These are phyloP conservation scores for Oehlia diaphana DNA, from an alignment of 192 early-diverging fungal species.

Conservation along the genomic window DNA sequence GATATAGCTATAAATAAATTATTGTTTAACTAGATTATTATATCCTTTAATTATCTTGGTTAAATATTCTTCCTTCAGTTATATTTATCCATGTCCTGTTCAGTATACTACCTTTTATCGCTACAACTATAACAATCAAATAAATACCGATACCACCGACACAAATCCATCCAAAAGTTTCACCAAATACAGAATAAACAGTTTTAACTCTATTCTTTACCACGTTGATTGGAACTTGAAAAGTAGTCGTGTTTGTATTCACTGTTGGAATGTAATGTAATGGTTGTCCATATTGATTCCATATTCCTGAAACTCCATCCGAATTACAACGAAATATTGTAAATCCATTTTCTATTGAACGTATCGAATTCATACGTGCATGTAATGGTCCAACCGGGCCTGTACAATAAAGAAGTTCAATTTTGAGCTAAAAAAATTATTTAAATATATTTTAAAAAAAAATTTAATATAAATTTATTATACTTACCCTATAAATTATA, in stretches of 20 bases:
- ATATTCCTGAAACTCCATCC: conserved; percentile 45
- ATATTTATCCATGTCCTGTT: too few species aligned
- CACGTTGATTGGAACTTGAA: conserved; percentile 44
- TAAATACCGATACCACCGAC: not conserved
- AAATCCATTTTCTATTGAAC: conserved; percentile 50
- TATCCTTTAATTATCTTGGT: too few species aligned
- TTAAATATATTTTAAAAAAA: too few species aligned
- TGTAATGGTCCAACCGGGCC: conserved; percentile 46
- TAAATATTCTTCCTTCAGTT: too few species aligned
- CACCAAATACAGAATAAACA: conserved; percentile 8
- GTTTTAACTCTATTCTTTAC: conserved; percentile 35
- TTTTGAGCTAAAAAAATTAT: not conserved
- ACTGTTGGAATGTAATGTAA: conserved; percentile 48
- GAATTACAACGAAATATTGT: conserved; percentile 45
- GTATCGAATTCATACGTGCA: conserved; percentile 36
- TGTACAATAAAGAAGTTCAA: not conserved
- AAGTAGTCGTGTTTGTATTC: conserved; percentile 15
- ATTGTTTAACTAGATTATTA: too few species aligned
- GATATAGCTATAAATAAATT: too few species aligned
- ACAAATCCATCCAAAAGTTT: conserved; percentile 17
- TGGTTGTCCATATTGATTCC: conserved; percentile 36
- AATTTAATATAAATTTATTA: too few species aligned
- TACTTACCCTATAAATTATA: not conserved
- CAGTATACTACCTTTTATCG: not conserved
- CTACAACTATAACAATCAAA: not conserved